Evolutionary conservation across 257 asterid genomes (phyloP), one percentile per base, ranked within the genome.

Genomic region (Forsythia suspensa): DNA sequence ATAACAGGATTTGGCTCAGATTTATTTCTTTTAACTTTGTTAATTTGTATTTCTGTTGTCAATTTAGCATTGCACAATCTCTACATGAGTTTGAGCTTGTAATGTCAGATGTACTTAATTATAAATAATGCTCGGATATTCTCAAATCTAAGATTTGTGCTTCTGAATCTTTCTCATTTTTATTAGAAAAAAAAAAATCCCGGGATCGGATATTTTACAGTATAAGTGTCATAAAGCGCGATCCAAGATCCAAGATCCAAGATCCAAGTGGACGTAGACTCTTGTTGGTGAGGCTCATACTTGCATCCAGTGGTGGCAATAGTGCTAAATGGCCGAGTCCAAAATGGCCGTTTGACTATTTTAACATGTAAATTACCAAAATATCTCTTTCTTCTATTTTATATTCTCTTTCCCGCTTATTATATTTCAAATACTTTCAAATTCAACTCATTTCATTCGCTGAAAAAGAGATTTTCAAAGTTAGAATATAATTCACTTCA

Each of bases 71-170:
- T 63, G 4, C 38, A 21, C 2, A 63, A 9, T 11, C 6, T 63
- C 13, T 63, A 29, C 37, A 24, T 29, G 39, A 63, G 38, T 63
- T 10, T 11, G 70, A 8, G 70, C 70, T 63, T 63, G 66, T 34
- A 41, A 68, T 38, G 20, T 24, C 36, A 48, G 48, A 75, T 20
- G 77, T 39, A 59, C 55, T 59, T 79, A 39, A 16, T 51, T 51
- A 13, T 24, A 21, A 69, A 70, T 70, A 70, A 67, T 77, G 41
- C 20, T 13, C 16, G 42, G 36, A 40, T 13, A 13, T 59, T 63
- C 40, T 72, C 67, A 16, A 61, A 73, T 70, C 21, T 24, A 48
- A 79, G 69, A 69, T 63, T 71, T 57, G 66, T 71, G 52, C 9
- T n/a, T 79, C 41, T 43, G 34, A 10, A 43, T 36, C 21, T 1